A percentile compares a stretch with the other conserved stretches of the same genome.
Conservation (phyloP, 306 rosid genomes). For the Luffa aegyptiaca region DNA sequence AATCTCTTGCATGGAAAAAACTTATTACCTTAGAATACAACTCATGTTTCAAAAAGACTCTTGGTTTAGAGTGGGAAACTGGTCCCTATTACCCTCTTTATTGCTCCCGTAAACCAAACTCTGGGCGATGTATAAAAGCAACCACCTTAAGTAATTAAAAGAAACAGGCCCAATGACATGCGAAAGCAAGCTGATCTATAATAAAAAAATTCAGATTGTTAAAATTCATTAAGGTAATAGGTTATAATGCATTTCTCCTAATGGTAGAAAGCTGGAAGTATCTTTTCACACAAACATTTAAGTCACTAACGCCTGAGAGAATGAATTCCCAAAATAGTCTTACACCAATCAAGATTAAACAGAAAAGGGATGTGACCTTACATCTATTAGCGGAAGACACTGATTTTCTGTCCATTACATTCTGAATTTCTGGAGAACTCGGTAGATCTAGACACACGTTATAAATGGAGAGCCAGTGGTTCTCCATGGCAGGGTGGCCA, state of each 20-base stretch:
- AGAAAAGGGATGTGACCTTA: conserved; percentile 25
- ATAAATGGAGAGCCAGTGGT: conserved; percentile 49
- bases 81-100: background rate
- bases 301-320: background rate
- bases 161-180: background rate
- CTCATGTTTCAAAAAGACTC: background rate
- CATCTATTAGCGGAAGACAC: conserved; percentile 26
- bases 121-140: background rate
- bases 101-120: background rate
- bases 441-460: conserved; percentile 53
- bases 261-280: background rate
- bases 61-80: background rate
- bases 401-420: conserved; percentile 24
- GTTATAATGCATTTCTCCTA: background rate
- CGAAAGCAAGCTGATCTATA: background rate
- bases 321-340: background rate
- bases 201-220: background rate
- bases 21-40: background rate
- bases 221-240: background rate
- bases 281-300: background rate
- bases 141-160: background rate
- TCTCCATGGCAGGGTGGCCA: conserved; percentile 33
- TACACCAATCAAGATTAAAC: background rate
- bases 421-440: conserved; percentile 46
- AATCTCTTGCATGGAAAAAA: background rate